phyloP scores from a whole-genome alignment of 1,284 basidiomycete genomes.

The Nidula niveotomentosa region DNA sequence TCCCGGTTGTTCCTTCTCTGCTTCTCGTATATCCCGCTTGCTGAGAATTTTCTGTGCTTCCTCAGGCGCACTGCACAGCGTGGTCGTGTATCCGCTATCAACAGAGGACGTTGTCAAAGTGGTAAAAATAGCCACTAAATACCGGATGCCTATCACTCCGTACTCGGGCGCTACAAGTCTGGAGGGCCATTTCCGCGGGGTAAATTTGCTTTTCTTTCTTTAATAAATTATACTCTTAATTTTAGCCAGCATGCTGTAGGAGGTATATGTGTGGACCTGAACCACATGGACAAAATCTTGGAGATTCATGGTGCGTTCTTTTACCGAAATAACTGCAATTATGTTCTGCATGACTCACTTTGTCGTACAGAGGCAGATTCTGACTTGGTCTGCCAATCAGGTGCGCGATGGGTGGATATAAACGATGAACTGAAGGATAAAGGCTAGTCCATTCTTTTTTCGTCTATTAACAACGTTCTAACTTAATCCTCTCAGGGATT shows the following conservation, averaged over 20 bases:
- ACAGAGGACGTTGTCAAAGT: conserved; percentile 73
- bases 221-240: neutral
- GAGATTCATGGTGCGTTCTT: conserved; percentile 63
- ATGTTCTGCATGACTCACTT: neutral
- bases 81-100: conserved; percentile 50
- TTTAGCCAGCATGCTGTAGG: conserved; percentile 48
- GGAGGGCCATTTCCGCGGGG: conserved; percentile 67
- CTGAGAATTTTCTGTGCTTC: neutral
- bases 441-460: conserved; percentile 31
- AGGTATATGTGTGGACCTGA: conserved; percentile 86
- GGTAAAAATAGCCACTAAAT: conserved; percentile 64
- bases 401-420: conserved; percentile 83
- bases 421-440: conserved; percentile 73
- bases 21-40: neutral
- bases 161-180: conserved; percentile 72
- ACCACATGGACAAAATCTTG: conserved; percentile 82
- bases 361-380: conserved; percentile 65
- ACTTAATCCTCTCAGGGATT: conserved; percentile 13
- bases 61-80: conserved; percentile 43
- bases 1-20: neutral
- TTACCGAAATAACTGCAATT: neutral
- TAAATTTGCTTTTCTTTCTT: conserved; percentile 26
- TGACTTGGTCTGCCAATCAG: conserved; percentile 84
- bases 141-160: conserved; percentile 70
- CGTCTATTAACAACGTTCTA: neutral